Conservation (phyloP, 1,284 basidiomycete genomes). For the Crepidotus sp. region DNA sequence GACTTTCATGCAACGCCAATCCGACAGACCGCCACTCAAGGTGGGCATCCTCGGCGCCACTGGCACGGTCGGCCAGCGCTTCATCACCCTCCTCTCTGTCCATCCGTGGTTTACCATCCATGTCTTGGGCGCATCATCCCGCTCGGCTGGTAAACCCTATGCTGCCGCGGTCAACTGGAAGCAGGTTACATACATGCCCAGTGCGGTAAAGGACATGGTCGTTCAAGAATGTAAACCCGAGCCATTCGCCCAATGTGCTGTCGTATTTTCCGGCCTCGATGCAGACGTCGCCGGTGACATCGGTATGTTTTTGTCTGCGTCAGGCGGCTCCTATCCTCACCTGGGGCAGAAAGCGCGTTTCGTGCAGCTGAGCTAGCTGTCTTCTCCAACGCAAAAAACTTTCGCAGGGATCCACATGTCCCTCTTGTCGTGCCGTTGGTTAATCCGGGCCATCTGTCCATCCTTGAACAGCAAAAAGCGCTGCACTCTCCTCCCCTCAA, state of each 20-base stretch:
- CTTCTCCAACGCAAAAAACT: slow-evolving; percentile 99
- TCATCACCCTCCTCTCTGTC: slow-evolving; percentile 79
- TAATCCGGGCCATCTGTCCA: slow-evolving; percentile 81
- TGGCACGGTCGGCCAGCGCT: slow-evolving; percentile 92
- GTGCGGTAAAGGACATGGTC: slow-evolving; percentile 55
- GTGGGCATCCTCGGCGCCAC: slow-evolving; percentile 96
- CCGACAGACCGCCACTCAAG: slow-evolving; percentile 37
- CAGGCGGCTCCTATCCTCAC: slow-evolving; percentile 1
- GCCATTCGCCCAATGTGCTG: slow-evolving; percentile 73
- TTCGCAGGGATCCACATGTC: slow-evolving; percentile 87
- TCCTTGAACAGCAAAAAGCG: slow-evolving; percentile 77
- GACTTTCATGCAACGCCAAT: slow-evolving; percentile 9
- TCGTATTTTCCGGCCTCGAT: slow-evolving; percentile 95
- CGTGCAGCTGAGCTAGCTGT: slow-evolving; percentile 83
- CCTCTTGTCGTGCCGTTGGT: slow-evolving; percentile 97
- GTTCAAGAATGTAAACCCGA: slow-evolving; percentile 77
- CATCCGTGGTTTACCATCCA: slow-evolving; percentile 92
- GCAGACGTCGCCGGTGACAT: slow-evolving; percentile 92
- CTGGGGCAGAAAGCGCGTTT: slow-evolving; percentile 71
- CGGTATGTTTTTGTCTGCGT: slow-evolving; percentile 44
- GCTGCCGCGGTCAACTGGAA: slow-evolving; percentile 83
- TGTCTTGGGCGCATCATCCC: slow-evolving; percentile 81
- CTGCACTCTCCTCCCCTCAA: slow-evolving; percentile 63
- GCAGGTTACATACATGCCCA: slow-evolving; percentile 74
- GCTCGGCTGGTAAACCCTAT: slow-evolving; percentile 87